Base-by-base conservation (phyloP, 805 yeast genomes). In the Pichia pseudocactophila region DNA sequence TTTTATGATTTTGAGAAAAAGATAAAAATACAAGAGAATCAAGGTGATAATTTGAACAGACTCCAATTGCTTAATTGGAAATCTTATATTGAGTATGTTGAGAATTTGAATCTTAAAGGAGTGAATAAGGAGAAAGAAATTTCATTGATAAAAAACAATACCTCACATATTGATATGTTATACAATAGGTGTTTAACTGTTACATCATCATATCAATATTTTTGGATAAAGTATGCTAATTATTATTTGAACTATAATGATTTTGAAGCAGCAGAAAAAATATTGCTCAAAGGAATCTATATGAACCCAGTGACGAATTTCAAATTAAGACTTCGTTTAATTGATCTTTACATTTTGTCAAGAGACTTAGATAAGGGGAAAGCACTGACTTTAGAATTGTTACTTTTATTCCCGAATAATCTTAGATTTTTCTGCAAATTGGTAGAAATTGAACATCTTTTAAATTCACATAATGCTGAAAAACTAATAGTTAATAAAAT, bases 21-120 rank as follows among this genome's bases (percentile, higher is more conserved):
- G 2, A 50, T 76, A 7, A 48, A 55, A 7, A 46, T 58, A 9
- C 69, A 68, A 47, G 71, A 55, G 49, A 62, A 60, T 22, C 64
- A 68, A 1, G 53, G 59, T 66, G 3, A 45, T 36, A 49, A 56
- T 28, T 49, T 61, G 22, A 37, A 56, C 47, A 48, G 71, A 57
- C 47, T 54, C 53, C 83, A 82, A 49, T 53, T 80, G 17, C 71
- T 69, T 16, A 65, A 62, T 10, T 82, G 95, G 78, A 73, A 69
- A 41, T 57, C 64, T 25, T 86, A 81, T 56, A 51, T 82, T 30
- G 70, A 70, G 47, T 74, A 67, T 43, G 60, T 76, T 30, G 86
- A 81, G 49, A 54, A 53, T 8, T 34, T 50, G 34, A 52, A 48
- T 15, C 40, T 61, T 17, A 56, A 52, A 36, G 25, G 42, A 6